phyloP scores from a whole-genome alignment of 257 asterid genomes.

The Fraxinus anomala region DNA sequence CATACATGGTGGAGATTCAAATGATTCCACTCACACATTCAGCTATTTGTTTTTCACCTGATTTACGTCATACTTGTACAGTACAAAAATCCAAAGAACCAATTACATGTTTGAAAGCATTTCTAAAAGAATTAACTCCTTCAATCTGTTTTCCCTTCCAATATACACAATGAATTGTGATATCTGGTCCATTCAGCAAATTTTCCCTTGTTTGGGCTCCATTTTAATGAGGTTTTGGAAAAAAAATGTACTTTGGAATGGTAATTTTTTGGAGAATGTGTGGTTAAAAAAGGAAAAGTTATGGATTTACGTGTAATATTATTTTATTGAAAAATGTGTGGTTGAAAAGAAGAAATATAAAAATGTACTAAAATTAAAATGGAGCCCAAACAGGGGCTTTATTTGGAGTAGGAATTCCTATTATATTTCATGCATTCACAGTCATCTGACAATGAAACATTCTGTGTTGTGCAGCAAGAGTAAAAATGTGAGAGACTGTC shows the following conservation, averaged over 20 bases:
- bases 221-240: too few relatives aligned
- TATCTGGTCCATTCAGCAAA: neutral
- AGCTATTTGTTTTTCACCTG: neutral
- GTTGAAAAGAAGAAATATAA: too few relatives aligned
- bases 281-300: too few relatives aligned
- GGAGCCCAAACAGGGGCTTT: too few relatives aligned
- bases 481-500: constrained; percentile 1
- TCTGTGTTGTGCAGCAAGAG: neutral
- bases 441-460: neutral
- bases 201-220: too few relatives aligned
- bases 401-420: neutral
- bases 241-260: too few relatives aligned
- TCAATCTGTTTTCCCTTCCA: neutral
- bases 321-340: too few relatives aligned
- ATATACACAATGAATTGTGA: too few relatives aligned
- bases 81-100: neutral
- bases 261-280: too few relatives aligned
- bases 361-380: too few relatives aligned
- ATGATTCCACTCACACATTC: neutral
- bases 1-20: neutral
- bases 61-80: neutral
- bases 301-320: too few relatives aligned
- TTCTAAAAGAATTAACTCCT: too few relatives aligned
- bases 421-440: neutral
- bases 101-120: neutral